phyloP scores from a whole-genome alignment of 1,284 basidiomycete genomes.

The Cryptococcus jaspeensis region DNA sequence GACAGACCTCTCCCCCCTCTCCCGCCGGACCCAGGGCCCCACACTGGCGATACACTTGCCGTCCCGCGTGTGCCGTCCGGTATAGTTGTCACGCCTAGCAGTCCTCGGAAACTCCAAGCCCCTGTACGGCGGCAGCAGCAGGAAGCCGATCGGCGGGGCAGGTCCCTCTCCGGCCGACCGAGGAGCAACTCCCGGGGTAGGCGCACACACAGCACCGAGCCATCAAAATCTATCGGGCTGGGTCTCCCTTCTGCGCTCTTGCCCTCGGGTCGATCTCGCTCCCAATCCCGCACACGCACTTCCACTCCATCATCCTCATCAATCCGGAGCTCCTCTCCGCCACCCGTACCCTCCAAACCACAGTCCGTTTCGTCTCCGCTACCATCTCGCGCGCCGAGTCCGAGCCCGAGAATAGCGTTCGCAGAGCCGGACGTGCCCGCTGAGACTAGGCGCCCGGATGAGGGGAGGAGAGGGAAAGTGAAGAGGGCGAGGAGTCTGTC shows the following conservation, averaged over 20 bases:
- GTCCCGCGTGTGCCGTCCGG: conserved; percentile 20
- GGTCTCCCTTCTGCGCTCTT: conserved; percentile 32
- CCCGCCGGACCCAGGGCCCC: conserved; percentile 9
- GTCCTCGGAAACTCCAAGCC: conserved; percentile 23
- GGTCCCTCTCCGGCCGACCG: conserved; percentile 14
- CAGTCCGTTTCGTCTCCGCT: conserved; percentile 44
- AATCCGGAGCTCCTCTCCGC: conserved; percentile 22
- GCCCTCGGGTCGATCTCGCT: conserved; percentile 1
- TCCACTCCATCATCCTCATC: conserved; percentile 1
- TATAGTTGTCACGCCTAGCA: conserved; percentile 45
- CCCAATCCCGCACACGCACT: conserved; percentile 3
- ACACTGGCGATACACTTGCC: conserved; percentile 1
- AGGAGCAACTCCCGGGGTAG: conserved; percentile 6
- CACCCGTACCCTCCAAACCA: conserved; percentile 22
- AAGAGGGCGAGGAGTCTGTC: conserved; percentile 43
- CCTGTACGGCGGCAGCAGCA: conserved; percentile 1
- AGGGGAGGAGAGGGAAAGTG: conserved; percentile 18
- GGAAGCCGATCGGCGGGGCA: conserved; percentile 8
- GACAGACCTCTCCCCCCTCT: conserved; percentile 37
- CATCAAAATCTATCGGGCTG: conserved; percentile 33
- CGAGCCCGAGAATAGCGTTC: conserved; percentile 36
- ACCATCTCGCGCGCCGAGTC: conserved; percentile 33
- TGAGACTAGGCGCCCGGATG: conserved; percentile 3
- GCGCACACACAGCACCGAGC: conserved; percentile 20
- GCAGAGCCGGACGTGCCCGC: conserved; percentile 19